A percentile compares a stretch with the other conserved stretches of the same genome.
These are phyloP conservation scores for Lachancea waltii DNA, from an alignment of 805 yeast species.

Conservation along the genomic window DNA sequence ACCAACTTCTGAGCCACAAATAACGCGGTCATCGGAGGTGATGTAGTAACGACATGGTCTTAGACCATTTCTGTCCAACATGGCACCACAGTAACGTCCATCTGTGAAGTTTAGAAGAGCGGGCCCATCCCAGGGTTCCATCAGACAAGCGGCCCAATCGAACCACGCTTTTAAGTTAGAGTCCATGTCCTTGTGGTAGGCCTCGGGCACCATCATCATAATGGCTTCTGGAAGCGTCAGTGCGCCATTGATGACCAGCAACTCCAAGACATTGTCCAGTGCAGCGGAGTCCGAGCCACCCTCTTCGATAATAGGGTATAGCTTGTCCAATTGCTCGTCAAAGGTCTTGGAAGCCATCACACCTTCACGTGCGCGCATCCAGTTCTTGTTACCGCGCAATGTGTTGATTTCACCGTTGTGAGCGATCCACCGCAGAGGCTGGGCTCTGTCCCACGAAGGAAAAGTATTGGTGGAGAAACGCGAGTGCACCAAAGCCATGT, in stretches of 20 bases:
- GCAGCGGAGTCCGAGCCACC: slow-evolving; percentile 99
- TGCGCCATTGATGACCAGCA: slow-evolving; percentile 86
- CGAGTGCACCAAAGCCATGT: slow-evolving; percentile 93
- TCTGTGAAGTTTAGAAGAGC: slow-evolving; percentile 95
- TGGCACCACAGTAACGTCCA: slow-evolving; percentile 97
- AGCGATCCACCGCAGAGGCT: slow-evolving; percentile 94
- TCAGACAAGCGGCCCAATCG: slow-evolving; percentile 98
- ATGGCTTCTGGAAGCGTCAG: slow-evolving; percentile 93
- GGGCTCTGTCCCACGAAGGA: slow-evolving; percentile 99
- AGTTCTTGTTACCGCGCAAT: slow-evolving; percentile 93
- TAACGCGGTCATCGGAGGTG: slow-evolving; percentile 89
- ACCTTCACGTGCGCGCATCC: slow-evolving; percentile 99
- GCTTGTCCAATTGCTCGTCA: slow-evolving; percentile 84
- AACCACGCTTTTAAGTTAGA: slow-evolving; percentile 90
- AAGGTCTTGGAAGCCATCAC: slow-evolving; percentile 82
- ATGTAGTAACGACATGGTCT: slow-evolving; percentile 98
- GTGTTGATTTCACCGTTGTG: slow-evolving; percentile 99
- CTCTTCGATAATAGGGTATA: slow-evolving; percentile 94
- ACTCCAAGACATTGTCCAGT: slow-evolving; percentile 88
- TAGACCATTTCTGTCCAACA: slow-evolving; percentile 92
- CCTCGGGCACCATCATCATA: slow-evolving; percentile 95
- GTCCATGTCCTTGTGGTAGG: slow-evolving; percentile 97
- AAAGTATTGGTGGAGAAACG: slow-evolving; percentile 96
- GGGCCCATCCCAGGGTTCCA: slow-evolving; percentile 99
- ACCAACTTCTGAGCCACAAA: slow-evolving; percentile 98